Conservation (phyloP, 2,329 filamentous ascomycete genomes). For the Verticillium nubilum region DNA sequence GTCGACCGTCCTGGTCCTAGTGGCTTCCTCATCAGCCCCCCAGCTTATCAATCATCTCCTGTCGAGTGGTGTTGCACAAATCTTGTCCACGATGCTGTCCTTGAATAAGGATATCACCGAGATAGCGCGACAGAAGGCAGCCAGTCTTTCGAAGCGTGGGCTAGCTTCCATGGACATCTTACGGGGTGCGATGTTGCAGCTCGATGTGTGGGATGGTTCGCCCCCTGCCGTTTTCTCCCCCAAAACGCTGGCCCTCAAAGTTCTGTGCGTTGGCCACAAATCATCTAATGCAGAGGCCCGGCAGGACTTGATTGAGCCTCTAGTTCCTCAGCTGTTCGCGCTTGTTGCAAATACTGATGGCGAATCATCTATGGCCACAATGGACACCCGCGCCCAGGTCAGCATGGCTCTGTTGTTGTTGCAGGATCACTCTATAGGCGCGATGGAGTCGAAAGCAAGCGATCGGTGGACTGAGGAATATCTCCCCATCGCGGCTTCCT, state of each 20-base stretch:
- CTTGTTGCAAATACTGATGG: slow-evolving; percentile 6
- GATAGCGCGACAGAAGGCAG: slow-evolving; percentile 59
- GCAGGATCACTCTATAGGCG: slow-evolving; percentile 46
- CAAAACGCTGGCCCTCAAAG: slow-evolving; percentile 57
- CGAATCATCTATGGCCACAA: not conserved
- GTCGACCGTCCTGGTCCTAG: slow-evolving; percentile 57
- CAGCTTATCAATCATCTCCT: slow-evolving; percentile 54
- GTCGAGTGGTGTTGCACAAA: slow-evolving; percentile 44
- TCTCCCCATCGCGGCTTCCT: slow-evolving; percentile 44
- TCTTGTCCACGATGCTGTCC: slow-evolving; percentile 51
- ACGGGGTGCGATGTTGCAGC: slow-evolving; percentile 44
- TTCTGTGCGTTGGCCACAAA: slow-evolving; percentile 28
- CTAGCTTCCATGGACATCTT: slow-evolving; percentile 51
- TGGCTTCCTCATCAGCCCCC: slow-evolving; percentile 54
- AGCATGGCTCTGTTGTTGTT: slow-evolving; percentile 38
- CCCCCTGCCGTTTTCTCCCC: slow-evolving; percentile 50
- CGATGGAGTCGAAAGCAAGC: slow-evolving; percentile 33
- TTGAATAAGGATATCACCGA: slow-evolving; percentile 49
- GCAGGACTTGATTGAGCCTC: slow-evolving; percentile 2
- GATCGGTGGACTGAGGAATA: slow-evolving; percentile 39
- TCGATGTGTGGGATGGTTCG: slow-evolving; percentile 55
- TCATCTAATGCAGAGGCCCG: slow-evolving; percentile 5
- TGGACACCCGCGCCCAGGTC: not conserved
- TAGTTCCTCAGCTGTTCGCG: slow-evolving; percentile 14
- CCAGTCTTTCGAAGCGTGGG: slow-evolving; percentile 63